Evolutionary conservation across 2,329 filamentous ascomycete species (phyloP).

Genomic region (Helotiales sp.): DNA sequence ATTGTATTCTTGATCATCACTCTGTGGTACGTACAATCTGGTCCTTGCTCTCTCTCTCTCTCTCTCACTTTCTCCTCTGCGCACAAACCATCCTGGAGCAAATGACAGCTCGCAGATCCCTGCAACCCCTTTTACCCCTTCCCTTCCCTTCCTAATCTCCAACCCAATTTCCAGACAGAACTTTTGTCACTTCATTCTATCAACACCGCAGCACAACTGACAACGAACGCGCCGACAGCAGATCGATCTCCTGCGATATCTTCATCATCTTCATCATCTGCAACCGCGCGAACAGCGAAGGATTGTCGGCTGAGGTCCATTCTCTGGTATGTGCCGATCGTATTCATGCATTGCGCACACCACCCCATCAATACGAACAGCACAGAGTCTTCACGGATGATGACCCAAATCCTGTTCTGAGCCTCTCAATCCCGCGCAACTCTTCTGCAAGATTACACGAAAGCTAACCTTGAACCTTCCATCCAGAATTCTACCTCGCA

Average conservation of each 20-base stretch:
- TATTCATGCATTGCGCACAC: slow-evolving; percentile 35
- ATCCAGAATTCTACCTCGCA: slow-evolving; percentile 30
- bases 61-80: too few species aligned
- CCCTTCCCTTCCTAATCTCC: slow-evolving; percentile 30
- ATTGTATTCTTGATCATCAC: slow-evolving; percentile 19
- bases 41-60: background rate
- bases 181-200: slow-evolving; percentile 30
- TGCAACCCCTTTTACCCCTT: slow-evolving; percentile 40
- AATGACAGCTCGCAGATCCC: slow-evolving; percentile 39
- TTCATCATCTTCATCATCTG: slow-evolving; percentile 21
- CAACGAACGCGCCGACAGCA: slow-evolving; percentile 29
- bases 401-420: background rate
- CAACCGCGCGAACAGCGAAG: slow-evolving; percentile 23
- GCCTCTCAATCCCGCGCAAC: slow-evolving; percentile 13
- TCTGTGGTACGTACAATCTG: slow-evolving; percentile 22
- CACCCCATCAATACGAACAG: slow-evolving; percentile 30
- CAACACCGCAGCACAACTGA: slow-evolving; percentile 30
- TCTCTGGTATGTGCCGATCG: slow-evolving; percentile 37
- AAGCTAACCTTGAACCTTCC: slow-evolving; percentile 34
- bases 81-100: slow-evolving; percentile 29
- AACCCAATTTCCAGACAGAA: slow-evolving; percentile 22
- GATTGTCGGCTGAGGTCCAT: slow-evolving; percentile 25
- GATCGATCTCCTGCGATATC: slow-evolving; percentile 24
- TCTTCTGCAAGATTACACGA: slow-evolving; percentile 16
- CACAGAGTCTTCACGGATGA: background rate